These are phyloP conservation scores for Yamadazyma kanchanaburiensis DNA, from an alignment of 1,139 yeast species.

Conservation along the genomic window DNA sequence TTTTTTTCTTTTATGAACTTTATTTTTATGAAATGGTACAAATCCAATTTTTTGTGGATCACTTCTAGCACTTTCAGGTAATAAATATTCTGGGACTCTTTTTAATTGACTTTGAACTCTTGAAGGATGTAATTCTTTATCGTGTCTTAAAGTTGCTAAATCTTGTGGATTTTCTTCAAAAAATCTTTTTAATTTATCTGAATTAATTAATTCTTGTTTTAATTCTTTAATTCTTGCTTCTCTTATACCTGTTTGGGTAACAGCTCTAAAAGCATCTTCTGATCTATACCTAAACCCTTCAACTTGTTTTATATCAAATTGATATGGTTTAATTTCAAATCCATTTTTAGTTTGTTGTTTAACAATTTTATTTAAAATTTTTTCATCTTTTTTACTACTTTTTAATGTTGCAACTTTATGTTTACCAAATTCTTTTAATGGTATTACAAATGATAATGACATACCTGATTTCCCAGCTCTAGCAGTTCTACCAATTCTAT, in stretches of 20 bases:
- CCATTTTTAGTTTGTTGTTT: constrained; percentile 76
- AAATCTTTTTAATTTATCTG: constrained; percentile 88
- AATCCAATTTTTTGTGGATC: constrained; percentile 64
- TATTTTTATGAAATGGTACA: constrained; percentile 69
- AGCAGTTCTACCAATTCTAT: constrained; percentile 96
- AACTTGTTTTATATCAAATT: constrained; percentile 88
- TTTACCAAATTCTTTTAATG: constrained; percentile 79
- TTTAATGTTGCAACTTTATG: constrained; percentile 76
- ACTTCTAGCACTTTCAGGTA: constrained; percentile 75
- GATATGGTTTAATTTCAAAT: constrained; percentile 74
- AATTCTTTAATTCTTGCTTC: constrained; percentile 93
- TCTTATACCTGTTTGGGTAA: constrained; percentile 83
- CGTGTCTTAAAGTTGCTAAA: constrained; percentile 83
- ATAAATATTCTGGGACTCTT: constrained; percentile 86
- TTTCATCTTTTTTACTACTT: constrained; percentile 81
- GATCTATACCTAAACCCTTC: constrained; percentile 96
- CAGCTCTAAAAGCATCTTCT: constrained; percentile 96
- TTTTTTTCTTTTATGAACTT: constrained; percentile 41
- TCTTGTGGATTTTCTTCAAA: constrained; percentile 99
- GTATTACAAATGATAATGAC: constrained; percentile 90
- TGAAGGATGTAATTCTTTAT: constrained; percentile 79
- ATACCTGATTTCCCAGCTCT: constrained; percentile 96
- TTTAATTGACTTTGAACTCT: constrained; percentile 83
- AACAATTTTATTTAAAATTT: constrained; percentile 70
- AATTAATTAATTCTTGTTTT: constrained; percentile 79